Evolutionary conservation across 345 rosid genomes (phyloP), one percentile per base, ranked within the genome.

Genomic region (Crucihimalaya himalaica): DNA sequence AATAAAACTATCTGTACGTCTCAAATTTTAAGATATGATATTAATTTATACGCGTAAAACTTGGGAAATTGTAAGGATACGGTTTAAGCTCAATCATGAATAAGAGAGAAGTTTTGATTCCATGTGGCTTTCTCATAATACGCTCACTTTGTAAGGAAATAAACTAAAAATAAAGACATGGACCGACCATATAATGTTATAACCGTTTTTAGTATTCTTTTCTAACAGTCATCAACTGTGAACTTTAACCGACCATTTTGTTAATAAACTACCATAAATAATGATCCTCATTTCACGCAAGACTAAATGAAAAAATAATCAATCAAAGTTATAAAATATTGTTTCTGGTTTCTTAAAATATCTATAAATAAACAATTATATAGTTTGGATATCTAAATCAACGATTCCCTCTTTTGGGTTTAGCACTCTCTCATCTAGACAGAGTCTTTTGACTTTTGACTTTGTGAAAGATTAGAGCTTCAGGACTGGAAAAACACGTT

Each of bases 231-330:
- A 59, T 47, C 59, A 34, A 71, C 75, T 47, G 67, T 48, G 47
- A 71, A 59, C 59, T 58, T 70, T 59, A 71, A 48, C 75, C 39
- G 67, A 39, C 52, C 31, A 55, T 55, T 55, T 28, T 51, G 14
- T n/a, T n/a, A 12, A 23, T 27, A 18, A 18, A 68, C 51, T 51
- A 35, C 35, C 23, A 13, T 31, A 19, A 8, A 0, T 2, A 16
- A 47, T 50, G 14, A 20, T 50, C 18, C 29, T 13, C 25, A 19
- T 65, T 40, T 53, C 39, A 31, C 51, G 37, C 18, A 9, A n/a
- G 6, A 25, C 31, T 35, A 23, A 6, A 34, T 62, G 7, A 13
- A 5, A 40, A 40, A 1, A 14, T 40, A 40, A 40, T 2, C 46
- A 5, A 40, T 5, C 5, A 40, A 14, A 15, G n/a, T 40, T 14